Percentiles rank a stretch among this genome's conserved stretches.
Evolutionary conservation across 2,329 filamentous ascomycete species (phyloP).

Genomic region (Fusarium siculi): DNA sequence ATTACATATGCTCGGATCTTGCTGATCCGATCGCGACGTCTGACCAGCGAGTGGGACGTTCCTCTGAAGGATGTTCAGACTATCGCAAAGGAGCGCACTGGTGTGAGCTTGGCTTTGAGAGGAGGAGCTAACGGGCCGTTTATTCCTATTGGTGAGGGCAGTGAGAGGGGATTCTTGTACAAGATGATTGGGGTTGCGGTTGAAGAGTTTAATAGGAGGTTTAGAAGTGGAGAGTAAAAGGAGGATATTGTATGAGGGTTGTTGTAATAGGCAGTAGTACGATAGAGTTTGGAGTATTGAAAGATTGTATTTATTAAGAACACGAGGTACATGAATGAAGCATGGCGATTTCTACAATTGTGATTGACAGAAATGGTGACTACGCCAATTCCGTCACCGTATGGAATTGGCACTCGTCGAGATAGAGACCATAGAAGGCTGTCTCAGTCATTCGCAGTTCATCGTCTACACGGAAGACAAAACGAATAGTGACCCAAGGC

Average conservation of each 20-base stretch:
- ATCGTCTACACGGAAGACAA: neutral
- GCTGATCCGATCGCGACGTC: conserved; percentile 85
- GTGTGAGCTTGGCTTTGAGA: conserved; percentile 87
- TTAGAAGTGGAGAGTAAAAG: conserved; percentile 53
- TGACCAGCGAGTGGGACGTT: conserved; percentile 95
- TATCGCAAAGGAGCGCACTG: conserved; percentile 95
- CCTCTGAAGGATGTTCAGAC: conserved; percentile 96
- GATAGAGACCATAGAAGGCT: neutral
- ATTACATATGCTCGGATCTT: conserved; percentile 89
- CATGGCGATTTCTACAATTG: neutral
- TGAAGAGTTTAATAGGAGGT: conserved; percentile 74
- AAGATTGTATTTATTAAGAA: conserved; percentile 6
- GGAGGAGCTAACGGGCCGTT: conserved; percentile 95
- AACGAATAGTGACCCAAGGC: neutral
- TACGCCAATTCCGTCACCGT: accelerated
- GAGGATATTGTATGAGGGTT: neutral
- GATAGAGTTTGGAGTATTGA: conserved; percentile 20
- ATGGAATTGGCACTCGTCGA: neutral
- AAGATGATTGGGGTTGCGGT: conserved; percentile 73
- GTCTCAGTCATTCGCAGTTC: neutral
- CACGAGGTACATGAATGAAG: conserved; percentile 2
- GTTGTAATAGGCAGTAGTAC: conserved; percentile 3
- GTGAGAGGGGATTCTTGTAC: conserved; percentile 71
- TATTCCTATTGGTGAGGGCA: conserved; percentile 91
- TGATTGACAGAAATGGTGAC: accelerated